Percentiles rank a stretch among this genome's conserved stretches.
Evolutionary conservation across 768 basidiomycete genomes (phyloP).

Genomic region (Hypholoma sublateritium): DNA sequence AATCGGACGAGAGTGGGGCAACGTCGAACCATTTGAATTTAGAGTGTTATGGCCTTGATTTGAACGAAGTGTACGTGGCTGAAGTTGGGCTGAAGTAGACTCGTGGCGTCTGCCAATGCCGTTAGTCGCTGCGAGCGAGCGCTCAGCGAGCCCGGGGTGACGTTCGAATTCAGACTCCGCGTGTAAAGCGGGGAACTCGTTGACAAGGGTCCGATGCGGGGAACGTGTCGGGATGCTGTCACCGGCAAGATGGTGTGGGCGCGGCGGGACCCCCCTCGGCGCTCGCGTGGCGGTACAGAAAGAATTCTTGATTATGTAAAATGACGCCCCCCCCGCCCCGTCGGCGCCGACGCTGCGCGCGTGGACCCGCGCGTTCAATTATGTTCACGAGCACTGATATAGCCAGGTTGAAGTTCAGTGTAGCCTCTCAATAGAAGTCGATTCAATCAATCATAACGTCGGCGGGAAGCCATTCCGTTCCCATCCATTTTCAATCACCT

Average conservation of each 20-base stretch:
- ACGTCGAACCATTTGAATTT: background rate
- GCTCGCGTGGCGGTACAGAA: background rate
- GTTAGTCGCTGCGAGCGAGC: no score
- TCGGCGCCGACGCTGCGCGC: background rate
- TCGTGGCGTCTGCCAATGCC: no score
- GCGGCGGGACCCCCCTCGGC: background rate
- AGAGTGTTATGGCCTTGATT: no score
- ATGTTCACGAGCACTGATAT: no score
- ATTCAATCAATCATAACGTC: no score
- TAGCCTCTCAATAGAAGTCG: no score
- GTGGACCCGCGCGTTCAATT: no score
- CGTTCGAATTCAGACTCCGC: background rate
- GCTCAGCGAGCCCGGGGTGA: background rate
- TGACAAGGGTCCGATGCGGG: constrained; percentile 4
- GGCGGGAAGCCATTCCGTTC: no score
- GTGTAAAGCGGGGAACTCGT: background rate
- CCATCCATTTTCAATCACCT: no score
- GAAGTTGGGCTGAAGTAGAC: no score
- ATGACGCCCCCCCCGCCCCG: background rate
- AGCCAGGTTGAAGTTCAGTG: no score
- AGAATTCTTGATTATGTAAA: background rate
- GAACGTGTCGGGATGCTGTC: background rate
- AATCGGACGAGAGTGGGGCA: background rate
- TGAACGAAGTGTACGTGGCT: background rate
- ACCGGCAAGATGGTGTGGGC: no score